phyloP scores from a whole-genome alignment of 331 rosid species.

The Rosa hybrid region DNA sequence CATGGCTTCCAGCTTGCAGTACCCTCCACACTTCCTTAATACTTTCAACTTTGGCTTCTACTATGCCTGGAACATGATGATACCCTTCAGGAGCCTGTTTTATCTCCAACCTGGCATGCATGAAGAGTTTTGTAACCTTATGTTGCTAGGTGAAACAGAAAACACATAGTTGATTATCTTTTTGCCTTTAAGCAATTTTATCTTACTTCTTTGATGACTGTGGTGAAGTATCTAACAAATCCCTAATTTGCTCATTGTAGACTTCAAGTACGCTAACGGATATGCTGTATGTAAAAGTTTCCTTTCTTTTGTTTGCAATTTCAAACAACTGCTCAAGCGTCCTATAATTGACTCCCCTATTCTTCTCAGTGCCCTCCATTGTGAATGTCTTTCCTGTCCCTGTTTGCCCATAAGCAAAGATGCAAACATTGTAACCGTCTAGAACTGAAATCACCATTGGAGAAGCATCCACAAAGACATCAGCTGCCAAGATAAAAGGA shows the following conservation, averaged over 20 bases:
- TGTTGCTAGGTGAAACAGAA: slow-evolving; percentile 1
- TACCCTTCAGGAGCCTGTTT: slow-evolving; percentile 74
- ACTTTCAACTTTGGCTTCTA: slow-evolving; percentile 67
- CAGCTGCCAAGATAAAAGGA: slow-evolving; percentile 55
- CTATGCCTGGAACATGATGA: slow-evolving; percentile 80
- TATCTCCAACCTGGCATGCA: slow-evolving; percentile 68
- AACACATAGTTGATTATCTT: background rate
- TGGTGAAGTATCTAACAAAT: slow-evolving; percentile 64
- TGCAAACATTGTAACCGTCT: slow-evolving; percentile 89
- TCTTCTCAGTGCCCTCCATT: slow-evolving; percentile 84
- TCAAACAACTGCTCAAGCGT: slow-evolving; percentile 78
- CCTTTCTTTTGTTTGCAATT: slow-evolving; percentile 67
- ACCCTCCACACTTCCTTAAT: slow-evolving; percentile 72
- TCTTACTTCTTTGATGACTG: slow-evolving; percentile 60
- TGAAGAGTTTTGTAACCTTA: background rate
- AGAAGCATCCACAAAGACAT: slow-evolving; percentile 79
- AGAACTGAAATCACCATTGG: slow-evolving; percentile 80
- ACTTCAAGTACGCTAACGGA: slow-evolving; percentile 92
- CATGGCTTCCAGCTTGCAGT: slow-evolving; percentile 79
- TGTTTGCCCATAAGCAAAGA: slow-evolving; percentile 93
- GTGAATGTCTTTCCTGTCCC: slow-evolving; percentile 95
- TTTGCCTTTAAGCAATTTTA: slow-evolving; percentile 10
- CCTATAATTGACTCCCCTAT: slow-evolving; percentile 85
- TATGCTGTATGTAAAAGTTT: slow-evolving; percentile 54
- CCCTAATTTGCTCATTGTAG: slow-evolving; percentile 89